Base-by-base conservation (phyloP, 75 land plant species). In the Picea sitchensis region DNA sequence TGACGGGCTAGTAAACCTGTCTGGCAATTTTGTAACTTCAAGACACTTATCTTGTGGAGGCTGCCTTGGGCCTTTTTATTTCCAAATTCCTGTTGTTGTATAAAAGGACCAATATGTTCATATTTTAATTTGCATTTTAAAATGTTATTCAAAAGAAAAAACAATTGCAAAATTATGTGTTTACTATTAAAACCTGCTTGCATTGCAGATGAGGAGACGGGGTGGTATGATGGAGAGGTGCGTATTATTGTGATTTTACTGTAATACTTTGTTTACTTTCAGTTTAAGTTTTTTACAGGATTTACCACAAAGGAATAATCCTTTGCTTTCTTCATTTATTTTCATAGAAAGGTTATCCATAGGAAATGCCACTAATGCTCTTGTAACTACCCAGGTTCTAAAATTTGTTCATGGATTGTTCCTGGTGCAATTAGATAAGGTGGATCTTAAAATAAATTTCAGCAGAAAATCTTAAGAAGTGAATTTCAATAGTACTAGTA, bases 201-300 rank as follows among this genome's bases (percentile, higher is more conserved):
- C 17, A 78, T 76, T 83, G 82, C 92, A 96, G 99, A 97, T 88
- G 99, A 97, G 81, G 99, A 97, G 87, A 95, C 99, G 8, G 99
- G 99, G 51, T 97, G 99, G 99, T 97, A 97, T 61, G 99, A 97
- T 89, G 99, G 99, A 8, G 90, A 93, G 95, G 99, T 97, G 76
- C 26, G 87, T 44, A 71, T 51, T 51, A 51, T 41, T 71, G 73
- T 41, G 73, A 44, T 32, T 44, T 71, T 44, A 2, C 51, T n/a
- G 73, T 71, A 44, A 71, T n/a, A 18, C 54, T 51, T 44, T 47
- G 9, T 71, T 44, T 71, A 71, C 44, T 71, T 38, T 71, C 3
- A 11, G 54, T 17, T 71, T 71, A 8, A 20, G 2, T 1, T 51
- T 51, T 51, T 51, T 51, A 51, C 11, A 51, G 54, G 54, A 51